Percentiles rank a stretch among this genome's conserved stretches.
These are phyloP conservation scores for Jasminum sambac DNA, from an alignment of 257 asterid species.

Conservation along the genomic window DNA sequence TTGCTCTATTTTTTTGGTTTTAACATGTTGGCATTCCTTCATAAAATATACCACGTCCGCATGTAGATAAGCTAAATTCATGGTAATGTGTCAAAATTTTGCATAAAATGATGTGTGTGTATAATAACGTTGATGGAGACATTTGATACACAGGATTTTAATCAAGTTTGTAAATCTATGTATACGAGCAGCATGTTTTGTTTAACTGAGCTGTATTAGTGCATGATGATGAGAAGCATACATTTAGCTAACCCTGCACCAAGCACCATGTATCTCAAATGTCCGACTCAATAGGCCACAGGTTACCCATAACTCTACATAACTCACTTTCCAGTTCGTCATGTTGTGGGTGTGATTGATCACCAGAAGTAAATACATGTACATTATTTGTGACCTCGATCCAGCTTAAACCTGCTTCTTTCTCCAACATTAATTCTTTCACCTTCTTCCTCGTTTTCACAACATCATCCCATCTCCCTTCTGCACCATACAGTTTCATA, in stretches of 20 bases:
- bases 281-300: conserved; percentile 24
- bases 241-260: no score
- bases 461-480: conserved; percentile 64
- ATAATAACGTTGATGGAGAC: no score
- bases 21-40: neutral
- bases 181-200: no score
- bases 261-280: neutral
- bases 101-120: no score
- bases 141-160: no score
- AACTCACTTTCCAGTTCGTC: conserved; percentile 43
- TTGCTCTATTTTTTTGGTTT: neutral
- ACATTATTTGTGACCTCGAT: conserved; percentile 44
- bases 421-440: conserved; percentile 40
- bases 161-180: no score
- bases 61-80: no score
- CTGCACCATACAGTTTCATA: conserved; percentile 59
- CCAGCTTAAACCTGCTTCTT: conserved; percentile 84
- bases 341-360: conserved; percentile 39
- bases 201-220: no score
- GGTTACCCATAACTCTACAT: conserved; percentile 42
- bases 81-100: no score
- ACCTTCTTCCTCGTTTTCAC: conserved; percentile 54
- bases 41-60: no score
- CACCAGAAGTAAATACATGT: conserved; percentile 57
- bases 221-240: no score